phyloP scores from a whole-genome alignment of 306 rosid species.

The Acacia confusa region DNA sequence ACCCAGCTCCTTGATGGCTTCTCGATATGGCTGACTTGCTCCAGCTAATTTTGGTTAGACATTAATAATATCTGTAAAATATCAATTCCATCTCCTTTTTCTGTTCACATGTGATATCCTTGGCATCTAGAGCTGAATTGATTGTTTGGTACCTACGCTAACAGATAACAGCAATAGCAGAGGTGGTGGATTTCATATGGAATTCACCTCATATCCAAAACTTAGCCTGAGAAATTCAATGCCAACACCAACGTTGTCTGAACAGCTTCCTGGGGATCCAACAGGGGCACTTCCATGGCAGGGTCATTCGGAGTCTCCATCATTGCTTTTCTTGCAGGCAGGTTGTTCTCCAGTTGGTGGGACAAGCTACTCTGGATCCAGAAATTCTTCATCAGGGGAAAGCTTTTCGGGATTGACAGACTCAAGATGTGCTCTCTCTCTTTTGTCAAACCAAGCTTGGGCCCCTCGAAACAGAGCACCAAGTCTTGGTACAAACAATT shows the following conservation, averaged over 20 bases:
- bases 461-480: conserved; percentile 64
- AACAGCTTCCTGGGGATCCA: conserved; percentile 50
- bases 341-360: conserved; percentile 48
- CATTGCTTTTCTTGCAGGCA: conserved; percentile 59
- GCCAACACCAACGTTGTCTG: conserved; percentile 48
- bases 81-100: conserved; percentile 10
- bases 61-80: conserved; percentile 19
- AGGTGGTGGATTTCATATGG: conserved; percentile 77
- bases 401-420: conserved; percentile 60
- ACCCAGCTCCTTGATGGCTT: conserved; percentile 64
- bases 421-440: conserved; percentile 99
- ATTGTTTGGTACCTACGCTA: conserved; percentile 25
- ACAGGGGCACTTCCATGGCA: conserved; percentile 55
- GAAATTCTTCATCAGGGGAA: conserved; percentile 59
- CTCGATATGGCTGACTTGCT: conserved; percentile 59
- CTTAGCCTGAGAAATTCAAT: conserved; percentile 52
- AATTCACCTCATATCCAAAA: conserved; percentile 65
- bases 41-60: conserved; percentile 63
- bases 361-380: conserved; percentile 49
- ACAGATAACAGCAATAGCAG: conserved; percentile 59
- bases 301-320: conserved; percentile 50
- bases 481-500: conserved; percentile 55
- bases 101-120: background rate
- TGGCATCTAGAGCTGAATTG: conserved; percentile 3
- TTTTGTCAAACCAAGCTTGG: conserved; percentile 97